Evolutionary conservation across 1,284 basidiomycete genomes (phyloP), one percentile per base, ranked within the genome.

Genomic region (Violaceomyces palustris): DNA sequence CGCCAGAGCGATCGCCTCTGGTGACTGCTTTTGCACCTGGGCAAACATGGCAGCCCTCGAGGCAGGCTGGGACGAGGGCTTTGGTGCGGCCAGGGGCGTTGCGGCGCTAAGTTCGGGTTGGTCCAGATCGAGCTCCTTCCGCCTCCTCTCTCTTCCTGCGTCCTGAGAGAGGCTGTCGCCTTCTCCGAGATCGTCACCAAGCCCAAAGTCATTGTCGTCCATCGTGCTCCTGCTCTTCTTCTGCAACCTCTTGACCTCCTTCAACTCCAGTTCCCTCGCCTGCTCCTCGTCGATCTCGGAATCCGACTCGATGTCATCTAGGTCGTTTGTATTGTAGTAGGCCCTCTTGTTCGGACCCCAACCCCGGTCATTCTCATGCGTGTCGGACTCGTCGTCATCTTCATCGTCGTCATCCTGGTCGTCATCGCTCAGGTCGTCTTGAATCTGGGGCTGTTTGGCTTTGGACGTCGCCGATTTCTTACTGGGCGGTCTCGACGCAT

Each of bases 231-330:
- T 78, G 28, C 81, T 78, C 74, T 86, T 88, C 21, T 77, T 75
- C 74, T 94, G 92, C 39, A 96, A 74, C 37, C 88, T 78, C 62
- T 77, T 83, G 6, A 87, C 88, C 75, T 96, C 91, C 67, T 86
- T 83, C 71, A 89, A 86, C 68, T 94, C 90, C 47, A 93, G 77
- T 64, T 88, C 61, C 17, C 62, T 50, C 5, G 56, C 61, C 34
- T 71, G 51, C 22, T 70, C 67, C 30, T 70, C 85, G 65, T 70
- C 67, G 12, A 72, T 59, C 19, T 72, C 68, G 12, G 67, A 70
- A 40, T 70, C 70, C 4, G 65, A 69, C 34, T 66, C 64, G 36
- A 70, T 50, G 25, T 56, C 66, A 26, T 71, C 60, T 19, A 57
- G 52, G 28, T 68, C 53, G 40, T 68, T 70, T 32, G 57, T 61